Evolutionary conservation across 192 early-diverging fungal genomes (phyloP), one percentile per base, ranked within the genome.

Genomic region (Gamsiella multidivaricata): DNA sequence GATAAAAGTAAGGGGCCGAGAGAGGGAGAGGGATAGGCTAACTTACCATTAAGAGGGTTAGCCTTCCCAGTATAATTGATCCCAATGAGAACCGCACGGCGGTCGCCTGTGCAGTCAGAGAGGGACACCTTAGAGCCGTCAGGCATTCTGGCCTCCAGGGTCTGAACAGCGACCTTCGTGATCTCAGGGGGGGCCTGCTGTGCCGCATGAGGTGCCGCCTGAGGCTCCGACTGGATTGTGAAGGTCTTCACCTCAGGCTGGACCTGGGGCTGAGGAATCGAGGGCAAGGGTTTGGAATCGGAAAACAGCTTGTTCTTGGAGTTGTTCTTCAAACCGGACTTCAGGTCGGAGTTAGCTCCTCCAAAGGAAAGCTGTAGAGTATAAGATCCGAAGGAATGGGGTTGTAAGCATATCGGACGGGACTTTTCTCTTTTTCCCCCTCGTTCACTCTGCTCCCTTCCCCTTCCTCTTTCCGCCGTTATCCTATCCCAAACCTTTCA

Each of bases 81-180:
- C 15, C 81, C 81, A 26, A 82, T 82, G 23, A 82, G 72, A 18
- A 82, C 15, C 23, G 81, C 81, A 22, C 61, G 61, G 8, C 64
- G 62, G 2, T 80, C 28, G 1, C 78, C 78, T 25, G 68, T 67
- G 43, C 78, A 80, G 45, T 70, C 20, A 1, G 78, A 80, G 37
- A 69, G 65, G 4, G 65, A n/a, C 0, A 64, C 17, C 23, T 25
- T 45, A 49, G 60, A 28, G 31, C 74, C 74, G 17, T 78, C 54
- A 8, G 54, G n/a, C 9, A 43, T 41, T 65, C 58, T 67, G n/a
- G 42, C 43, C 42, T 66, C 57, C 33, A 67, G 14, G 15, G 29
- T 22, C 55, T 61, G 26, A n/a, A 74, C 29, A 17, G 42, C 55
- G 0, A 52, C 17, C 10, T 52, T 32, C 23, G 53, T 64, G 50